Evolutionary conservation across 1,284 basidiomycete genomes (phyloP).

Genomic region (Ustilago crameri): DNA sequence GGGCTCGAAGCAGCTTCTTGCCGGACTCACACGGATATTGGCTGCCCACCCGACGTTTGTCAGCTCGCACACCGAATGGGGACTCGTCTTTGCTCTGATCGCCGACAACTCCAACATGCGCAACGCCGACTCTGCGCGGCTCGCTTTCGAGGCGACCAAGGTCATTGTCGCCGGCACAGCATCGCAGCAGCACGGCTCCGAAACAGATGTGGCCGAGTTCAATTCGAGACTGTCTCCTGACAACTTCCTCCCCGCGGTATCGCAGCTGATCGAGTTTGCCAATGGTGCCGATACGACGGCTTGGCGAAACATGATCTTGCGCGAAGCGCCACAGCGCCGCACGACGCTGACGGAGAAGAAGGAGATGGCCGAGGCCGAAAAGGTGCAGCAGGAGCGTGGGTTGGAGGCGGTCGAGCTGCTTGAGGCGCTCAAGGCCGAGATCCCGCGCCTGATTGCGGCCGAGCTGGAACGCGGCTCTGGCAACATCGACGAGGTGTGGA

Average conservation of each 20-base stretch:
- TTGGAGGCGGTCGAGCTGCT: constrained; percentile 84
- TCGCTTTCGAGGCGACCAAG: constrained; percentile 75
- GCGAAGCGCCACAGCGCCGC: constrained; percentile 33
- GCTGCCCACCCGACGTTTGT: constrained; percentile 75
- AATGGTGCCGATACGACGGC: constrained; percentile 50
- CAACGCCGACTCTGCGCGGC: constrained; percentile 86
- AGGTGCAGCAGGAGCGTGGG: constrained; percentile 74
- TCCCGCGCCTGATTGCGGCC: constrained; percentile 50
- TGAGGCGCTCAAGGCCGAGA: constrained; percentile 56
- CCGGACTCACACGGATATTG: constrained; percentile 82
- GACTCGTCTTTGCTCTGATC: constrained; percentile 88
- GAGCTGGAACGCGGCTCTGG: constrained; percentile 23
- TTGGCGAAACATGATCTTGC: constrained; percentile 49
- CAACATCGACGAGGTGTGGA: constrained; percentile 76
- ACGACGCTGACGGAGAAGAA: constrained; percentile 66
- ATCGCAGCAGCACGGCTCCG: background rate
- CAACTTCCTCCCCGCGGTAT: constrained; percentile 83
- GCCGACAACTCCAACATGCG: constrained; percentile 78
- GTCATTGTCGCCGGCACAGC: constrained; percentile 37
- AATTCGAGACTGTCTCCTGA: constrained; percentile 74
- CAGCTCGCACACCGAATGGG: constrained; percentile 82
- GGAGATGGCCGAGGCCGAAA: constrained; percentile 63
- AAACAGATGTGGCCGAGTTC: constrained; percentile 69
- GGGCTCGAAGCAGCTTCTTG: constrained; percentile 88
- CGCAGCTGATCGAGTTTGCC: constrained; percentile 87